phyloP scores from a whole-genome alignment of 106 monocot species.

The Acanthochlamys bracteata region DNA sequence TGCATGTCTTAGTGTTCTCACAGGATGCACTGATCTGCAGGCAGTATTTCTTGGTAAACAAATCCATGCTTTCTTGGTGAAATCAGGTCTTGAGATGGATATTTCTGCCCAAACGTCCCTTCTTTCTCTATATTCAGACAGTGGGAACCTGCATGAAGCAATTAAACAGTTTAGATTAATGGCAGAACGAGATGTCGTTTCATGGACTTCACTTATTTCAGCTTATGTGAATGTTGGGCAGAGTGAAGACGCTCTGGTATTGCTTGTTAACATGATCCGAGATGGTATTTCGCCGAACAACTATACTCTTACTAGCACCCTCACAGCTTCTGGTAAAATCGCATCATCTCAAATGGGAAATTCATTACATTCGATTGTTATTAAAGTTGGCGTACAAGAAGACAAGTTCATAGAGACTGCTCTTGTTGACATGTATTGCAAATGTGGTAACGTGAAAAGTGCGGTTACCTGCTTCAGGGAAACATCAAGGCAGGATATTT shows the following conservation, averaged over 20 bases:
- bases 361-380: constrained; percentile 10
- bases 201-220: constrained; percentile 28
- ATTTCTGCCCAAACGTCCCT: constrained; percentile 14
- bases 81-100: constrained; percentile 13
- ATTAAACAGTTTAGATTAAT: neutral
- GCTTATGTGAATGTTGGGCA: constrained; percentile 6
- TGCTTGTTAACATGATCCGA: constrained; percentile 4
- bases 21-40: constrained; percentile 16
- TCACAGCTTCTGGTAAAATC: constrained; percentile 8
- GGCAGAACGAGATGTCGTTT: constrained; percentile 15
- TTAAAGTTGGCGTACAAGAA: constrained; percentile 12
- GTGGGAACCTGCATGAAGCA: constrained; percentile 2
- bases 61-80: constrained; percentile 22
- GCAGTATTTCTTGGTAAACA: constrained; percentile 12
- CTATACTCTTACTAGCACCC: constrained; percentile 13
- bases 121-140: constrained; percentile 16
- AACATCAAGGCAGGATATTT: constrained; percentile 11
- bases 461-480: constrained; percentile 11
- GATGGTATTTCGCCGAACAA: constrained; percentile 17
- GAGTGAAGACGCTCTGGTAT: constrained; percentile 6
- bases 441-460: constrained; percentile 11
- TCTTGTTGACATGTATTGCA: constrained; percentile 26
- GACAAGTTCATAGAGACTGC: constrained; percentile 16
- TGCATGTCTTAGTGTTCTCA: constrained; percentile 14
- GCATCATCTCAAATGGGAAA: constrained; percentile 6